phyloP scores from a whole-genome alignment of 1,139 yeast genomes.

The Candida sanyaensis region DNA sequence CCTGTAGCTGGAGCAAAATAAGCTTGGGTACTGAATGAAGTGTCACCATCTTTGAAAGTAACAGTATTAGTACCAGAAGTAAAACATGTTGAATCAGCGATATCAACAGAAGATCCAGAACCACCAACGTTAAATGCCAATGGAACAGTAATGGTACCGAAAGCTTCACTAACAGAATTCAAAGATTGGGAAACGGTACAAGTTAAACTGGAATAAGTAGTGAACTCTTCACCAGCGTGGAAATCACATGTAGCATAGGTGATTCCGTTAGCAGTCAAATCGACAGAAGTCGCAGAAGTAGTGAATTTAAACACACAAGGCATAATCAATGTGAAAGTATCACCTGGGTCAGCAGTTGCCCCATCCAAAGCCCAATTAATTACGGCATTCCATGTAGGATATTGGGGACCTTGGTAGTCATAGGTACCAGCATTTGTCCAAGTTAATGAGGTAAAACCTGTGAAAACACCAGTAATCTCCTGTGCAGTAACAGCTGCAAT shows the following conservation, averaged over 20 bases:
- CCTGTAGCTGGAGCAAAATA: conserved; percentile 12
- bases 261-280: conserved; percentile 24
- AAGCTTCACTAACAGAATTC: conserved; percentile 1
- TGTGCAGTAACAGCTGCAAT: background rate
- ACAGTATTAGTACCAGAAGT: conserved; percentile 27
- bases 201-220: conserved; percentile 22
- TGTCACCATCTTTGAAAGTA: conserved; percentile 29
- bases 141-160: conserved; percentile 23
- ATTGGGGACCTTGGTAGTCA: conserved; percentile 13
- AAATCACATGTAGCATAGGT: conserved; percentile 29
- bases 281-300: conserved; percentile 13
- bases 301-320: conserved; percentile 29
- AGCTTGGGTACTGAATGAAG: conserved; percentile 18
- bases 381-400: conserved; percentile 26
- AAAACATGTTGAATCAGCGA: conserved; percentile 21
- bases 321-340: conserved; percentile 25
- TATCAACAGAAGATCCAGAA: conserved; percentile 21
- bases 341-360: conserved; percentile 20
- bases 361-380: conserved; percentile 26
- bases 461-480: conserved; percentile 10
- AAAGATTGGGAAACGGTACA: conserved; percentile 23
- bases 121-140: conserved; percentile 29
- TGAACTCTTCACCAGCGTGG: conserved; percentile 23
- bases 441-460: conserved; percentile 10
- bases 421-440: conserved; percentile 9